Conservation (phyloP, 176 grass and related monocot species). For the Zoysia japonica region DNA sequence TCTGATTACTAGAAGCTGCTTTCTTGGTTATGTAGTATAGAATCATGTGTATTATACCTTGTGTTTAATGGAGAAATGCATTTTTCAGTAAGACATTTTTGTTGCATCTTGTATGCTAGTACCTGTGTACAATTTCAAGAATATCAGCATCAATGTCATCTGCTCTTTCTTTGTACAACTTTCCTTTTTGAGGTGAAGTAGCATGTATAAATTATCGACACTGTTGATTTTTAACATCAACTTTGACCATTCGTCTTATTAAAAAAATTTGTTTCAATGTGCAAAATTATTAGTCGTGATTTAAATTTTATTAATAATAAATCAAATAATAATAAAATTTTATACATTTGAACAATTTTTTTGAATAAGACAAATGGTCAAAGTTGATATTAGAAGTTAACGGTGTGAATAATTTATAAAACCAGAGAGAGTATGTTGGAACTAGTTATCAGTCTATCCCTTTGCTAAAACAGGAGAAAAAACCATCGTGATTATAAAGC, state of each 20-base stretch:
- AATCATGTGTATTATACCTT: conserved; percentile 29
- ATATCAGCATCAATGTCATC: conserved; percentile 20
- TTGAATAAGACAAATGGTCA: no score
- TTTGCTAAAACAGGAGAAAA: neutral
- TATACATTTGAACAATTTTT: no score
- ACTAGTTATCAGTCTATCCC: neutral
- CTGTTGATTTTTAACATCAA: no score
- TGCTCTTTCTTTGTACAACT: conserved; percentile 25
- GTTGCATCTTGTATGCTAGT: conserved; percentile 15
- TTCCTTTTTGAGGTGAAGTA: neutral
- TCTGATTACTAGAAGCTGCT: conserved; percentile 17
- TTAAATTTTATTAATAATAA: no score
- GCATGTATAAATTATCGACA: neutral
- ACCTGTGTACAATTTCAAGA: conserved; percentile 33
- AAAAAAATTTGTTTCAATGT: no score
- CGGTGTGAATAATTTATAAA: no score
- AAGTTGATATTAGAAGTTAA: no score
- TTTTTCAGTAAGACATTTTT: conserved; percentile 3
- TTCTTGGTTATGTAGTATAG: conserved; percentile 45
- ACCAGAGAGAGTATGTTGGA: neutral
- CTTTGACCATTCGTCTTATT: no score
- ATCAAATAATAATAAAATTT: no score
- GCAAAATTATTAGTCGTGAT: no score
- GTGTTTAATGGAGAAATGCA: conserved; percentile 11
- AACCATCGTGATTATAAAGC: neutral